Conservation (phyloP, 2,329 filamentous ascomycete species). For the Trichophyton rubrum region DNA sequence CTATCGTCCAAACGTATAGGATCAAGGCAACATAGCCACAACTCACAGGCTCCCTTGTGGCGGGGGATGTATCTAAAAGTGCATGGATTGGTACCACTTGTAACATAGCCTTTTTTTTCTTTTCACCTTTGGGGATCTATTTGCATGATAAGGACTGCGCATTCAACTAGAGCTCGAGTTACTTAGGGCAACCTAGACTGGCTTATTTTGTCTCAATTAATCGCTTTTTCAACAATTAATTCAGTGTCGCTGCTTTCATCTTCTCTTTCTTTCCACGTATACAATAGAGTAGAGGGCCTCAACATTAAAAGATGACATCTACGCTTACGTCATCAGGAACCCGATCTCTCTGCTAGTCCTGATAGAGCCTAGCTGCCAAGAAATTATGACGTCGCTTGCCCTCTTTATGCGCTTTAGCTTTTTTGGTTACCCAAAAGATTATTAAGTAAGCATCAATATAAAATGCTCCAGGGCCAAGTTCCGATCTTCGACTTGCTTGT, state of each 20-base stretch:
- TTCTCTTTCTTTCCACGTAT: no score
- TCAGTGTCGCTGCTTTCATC: no score
- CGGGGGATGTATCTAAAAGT: neutral
- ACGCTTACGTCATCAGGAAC: neutral
- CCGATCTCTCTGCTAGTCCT: neutral
- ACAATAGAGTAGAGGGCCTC: no score
- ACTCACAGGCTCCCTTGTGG: neutral
- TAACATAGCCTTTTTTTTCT: neutral
- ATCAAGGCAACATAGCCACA: neutral
- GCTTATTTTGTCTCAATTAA: no score
- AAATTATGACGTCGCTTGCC: neutral
- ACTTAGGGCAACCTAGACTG: neutral
- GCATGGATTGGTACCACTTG: neutral
- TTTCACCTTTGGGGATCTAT: neutral
- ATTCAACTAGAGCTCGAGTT: neutral
- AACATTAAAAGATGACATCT: neutral
- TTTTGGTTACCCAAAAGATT: neutral
- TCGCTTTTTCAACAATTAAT: no score
- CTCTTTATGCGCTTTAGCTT: neutral
- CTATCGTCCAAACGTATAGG: slow-evolving; percentile 1
- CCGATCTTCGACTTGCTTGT: neutral
- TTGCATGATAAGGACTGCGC: neutral
- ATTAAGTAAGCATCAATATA: neutral
- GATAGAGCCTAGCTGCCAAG: neutral
- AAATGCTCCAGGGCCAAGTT: neutral